phyloP scores from a whole-genome alignment of 176 grass and related monocot species.

The Oryza meyeriana region DNA sequence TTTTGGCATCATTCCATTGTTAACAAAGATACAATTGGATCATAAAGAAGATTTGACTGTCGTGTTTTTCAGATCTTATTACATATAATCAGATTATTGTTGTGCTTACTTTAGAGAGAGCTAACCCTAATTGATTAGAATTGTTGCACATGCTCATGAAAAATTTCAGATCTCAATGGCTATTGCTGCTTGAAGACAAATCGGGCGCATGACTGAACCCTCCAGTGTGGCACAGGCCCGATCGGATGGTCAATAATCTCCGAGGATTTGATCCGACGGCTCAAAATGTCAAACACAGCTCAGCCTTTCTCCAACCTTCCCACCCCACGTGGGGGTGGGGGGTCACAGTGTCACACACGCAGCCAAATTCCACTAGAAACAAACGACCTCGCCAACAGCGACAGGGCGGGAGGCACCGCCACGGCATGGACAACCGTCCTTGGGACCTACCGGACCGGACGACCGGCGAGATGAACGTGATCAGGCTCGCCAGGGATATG shows the following conservation, averaged over 20 bases:
- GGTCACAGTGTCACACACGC: background rate
- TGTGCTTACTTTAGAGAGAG: too few species aligned
- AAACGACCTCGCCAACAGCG: background rate
- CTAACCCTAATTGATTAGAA: too few species aligned
- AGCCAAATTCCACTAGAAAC: background rate
- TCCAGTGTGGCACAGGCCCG: background rate
- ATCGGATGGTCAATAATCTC: background rate
- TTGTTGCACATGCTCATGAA: too few species aligned
- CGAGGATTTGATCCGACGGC: background rate
- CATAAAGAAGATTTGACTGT: too few species aligned
- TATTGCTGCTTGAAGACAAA: too few species aligned
- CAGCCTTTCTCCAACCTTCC: background rate
- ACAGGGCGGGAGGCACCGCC: background rate
- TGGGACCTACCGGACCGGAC: background rate
- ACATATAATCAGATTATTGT: too few species aligned
- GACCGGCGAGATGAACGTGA: conserved; percentile 48
- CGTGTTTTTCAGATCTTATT: too few species aligned
- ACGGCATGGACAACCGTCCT: too few species aligned
- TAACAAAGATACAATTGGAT: too few species aligned
- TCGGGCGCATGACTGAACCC: too few species aligned
- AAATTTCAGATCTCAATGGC: too few species aligned
- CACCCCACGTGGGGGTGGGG: background rate
- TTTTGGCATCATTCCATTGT: too few species aligned
- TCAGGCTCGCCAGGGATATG: conserved; percentile 69
- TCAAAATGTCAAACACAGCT: background rate